Evolutionary conservation across 1,284 basidiomycete genomes (phyloP), one percentile per base, ranked within the genome.

Genomic region (Cryptococcus maquisensis): DNA sequence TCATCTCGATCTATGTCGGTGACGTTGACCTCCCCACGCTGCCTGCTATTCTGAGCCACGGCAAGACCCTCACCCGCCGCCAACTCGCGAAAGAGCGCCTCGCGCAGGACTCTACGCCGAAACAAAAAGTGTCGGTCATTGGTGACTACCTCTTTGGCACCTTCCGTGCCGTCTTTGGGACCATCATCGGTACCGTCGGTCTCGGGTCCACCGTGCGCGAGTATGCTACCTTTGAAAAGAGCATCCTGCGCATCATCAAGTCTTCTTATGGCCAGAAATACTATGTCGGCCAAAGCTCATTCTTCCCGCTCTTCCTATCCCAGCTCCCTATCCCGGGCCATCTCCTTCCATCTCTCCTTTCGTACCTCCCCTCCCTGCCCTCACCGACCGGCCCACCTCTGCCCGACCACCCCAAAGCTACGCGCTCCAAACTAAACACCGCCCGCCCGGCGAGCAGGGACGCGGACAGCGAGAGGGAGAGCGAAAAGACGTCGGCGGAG

Each of bases 1-100:
- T 71, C 23, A 56, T 74, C 16, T 70, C 67, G n/a, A 59, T 74
- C 42, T 69, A 62, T 47, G 50, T 74, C 38, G 69, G 70, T 10
- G 60, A 74, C 40, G 52, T 72, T 47, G 50, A 57, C 20, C 60
- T 74, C 8, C 72, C 72, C 1, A 58, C 66, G 3, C 57, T 73
- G 4, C 67, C 68, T 3, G 61, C 63, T 2, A 67, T 73, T 16
- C 61, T 73, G 40, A 65, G 61, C 35, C 62, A 63, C 26, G 54
- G 61, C 4, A 59, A 63, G 35, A 54, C 61, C 13, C 45, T 67
- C 12, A 60, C 64, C 9, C 59, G 66, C 37, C 60, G 66, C 21
- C 61, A 71, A 52, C 60, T 63, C 21, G 67, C 67, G 1, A 62
- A 60, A 38, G 63, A 66, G 47, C 57, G 59, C 12, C 53, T 69